phyloP scores from a whole-genome alignment of 78 protist species.

The Speleostelium caveatum region DNA sequence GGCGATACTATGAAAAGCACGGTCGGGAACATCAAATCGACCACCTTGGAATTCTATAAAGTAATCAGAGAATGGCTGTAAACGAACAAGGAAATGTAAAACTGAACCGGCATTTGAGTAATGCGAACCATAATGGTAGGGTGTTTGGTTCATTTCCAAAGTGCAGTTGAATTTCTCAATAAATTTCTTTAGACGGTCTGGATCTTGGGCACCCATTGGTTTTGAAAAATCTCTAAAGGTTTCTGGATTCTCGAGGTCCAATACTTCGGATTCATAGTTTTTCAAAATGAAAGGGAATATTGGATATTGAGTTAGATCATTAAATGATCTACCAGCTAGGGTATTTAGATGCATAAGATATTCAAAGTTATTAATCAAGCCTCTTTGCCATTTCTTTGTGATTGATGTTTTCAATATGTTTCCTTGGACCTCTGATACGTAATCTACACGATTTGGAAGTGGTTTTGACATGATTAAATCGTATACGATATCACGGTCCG shows the following conservation, averaged over 20 bases:
- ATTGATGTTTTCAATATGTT: conserved; percentile 63
- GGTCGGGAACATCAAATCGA: conserved; percentile 92
- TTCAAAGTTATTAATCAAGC: conserved; percentile 91
- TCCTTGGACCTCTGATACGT: conserved; percentile 82
- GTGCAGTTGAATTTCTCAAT: conserved; percentile 57
- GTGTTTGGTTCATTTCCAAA: conserved; percentile 65
- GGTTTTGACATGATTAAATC: conserved; percentile 63
- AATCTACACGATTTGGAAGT: conserved; percentile 85
- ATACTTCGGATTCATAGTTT: conserved; percentile 67
- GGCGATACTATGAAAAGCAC: conserved; percentile 87
- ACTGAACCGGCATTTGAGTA: conserved; percentile 88
- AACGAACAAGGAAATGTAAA: conserved; percentile 85
- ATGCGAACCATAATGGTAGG: conserved; percentile 93
- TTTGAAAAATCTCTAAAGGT: conserved; percentile 88
- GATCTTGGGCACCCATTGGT: conserved; percentile 93
- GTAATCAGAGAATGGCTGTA: conserved; percentile 91
- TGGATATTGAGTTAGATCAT: conserved; percentile 97
- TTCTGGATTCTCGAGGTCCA: conserved; percentile 84
- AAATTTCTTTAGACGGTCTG: conserved; percentile 64
- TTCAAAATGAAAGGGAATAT: conserved; percentile 90
- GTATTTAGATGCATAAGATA: conserved; percentile 95
- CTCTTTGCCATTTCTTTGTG: conserved; percentile 88
- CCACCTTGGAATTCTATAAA: conserved; percentile 92
- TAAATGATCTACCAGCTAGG: conserved; percentile 95
- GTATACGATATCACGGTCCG: conserved; percentile 63